Evolutionary conservation across 2,329 filamentous ascomycete genomes (phyloP).

Genomic region (Aureobasidium uvarum): DNA sequence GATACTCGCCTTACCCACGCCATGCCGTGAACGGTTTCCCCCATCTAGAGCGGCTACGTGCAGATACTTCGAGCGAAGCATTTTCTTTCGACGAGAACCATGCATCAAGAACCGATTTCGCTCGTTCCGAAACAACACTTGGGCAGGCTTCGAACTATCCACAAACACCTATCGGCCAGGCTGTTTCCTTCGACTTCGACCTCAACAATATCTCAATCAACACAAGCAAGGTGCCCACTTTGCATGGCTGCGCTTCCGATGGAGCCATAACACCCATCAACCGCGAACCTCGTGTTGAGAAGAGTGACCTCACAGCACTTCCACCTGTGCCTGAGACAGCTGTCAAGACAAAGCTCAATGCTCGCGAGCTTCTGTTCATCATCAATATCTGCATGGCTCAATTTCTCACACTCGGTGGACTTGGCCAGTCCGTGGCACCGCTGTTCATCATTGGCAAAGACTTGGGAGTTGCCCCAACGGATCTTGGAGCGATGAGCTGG

Average conservation of each 20-base stretch:
- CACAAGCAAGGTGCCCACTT: neutral
- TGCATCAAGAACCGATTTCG: slow-evolving; percentile 4
- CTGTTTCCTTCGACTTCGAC: slow-evolving; percentile 22
- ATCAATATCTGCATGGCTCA: slow-evolving; percentile 28
- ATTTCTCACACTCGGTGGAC: slow-evolving; percentile 28
- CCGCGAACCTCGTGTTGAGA: slow-evolving; percentile 5
- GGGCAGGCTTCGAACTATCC: slow-evolving; percentile 10
- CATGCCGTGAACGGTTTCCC: neutral
- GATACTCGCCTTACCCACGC: slow-evolving; percentile 7
- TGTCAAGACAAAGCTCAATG: neutral
- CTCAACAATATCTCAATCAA: slow-evolving; percentile 9
- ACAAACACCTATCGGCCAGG: slow-evolving; percentile 23
- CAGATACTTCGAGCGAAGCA: slow-evolving; percentile 13
- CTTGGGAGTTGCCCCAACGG: slow-evolving; percentile 43
- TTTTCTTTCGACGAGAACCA: slow-evolving; percentile 14
- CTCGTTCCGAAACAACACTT: slow-evolving; percentile 17
- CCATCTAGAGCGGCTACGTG: neutral
- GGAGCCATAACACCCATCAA: slow-evolving; percentile 15
- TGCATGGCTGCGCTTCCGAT: neutral
- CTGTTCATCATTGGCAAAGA: slow-evolving; percentile 49
- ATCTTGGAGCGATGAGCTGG: slow-evolving; percentile 45
- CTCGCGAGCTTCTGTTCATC: slow-evolving; percentile 27
- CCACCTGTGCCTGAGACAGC: neutral
- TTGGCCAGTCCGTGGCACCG: slow-evolving; percentile 38
- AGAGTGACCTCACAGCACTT: neutral